phyloP scores from a whole-genome alignment of 441 rosid species.

The Heliophila coronopifolia region DNA sequence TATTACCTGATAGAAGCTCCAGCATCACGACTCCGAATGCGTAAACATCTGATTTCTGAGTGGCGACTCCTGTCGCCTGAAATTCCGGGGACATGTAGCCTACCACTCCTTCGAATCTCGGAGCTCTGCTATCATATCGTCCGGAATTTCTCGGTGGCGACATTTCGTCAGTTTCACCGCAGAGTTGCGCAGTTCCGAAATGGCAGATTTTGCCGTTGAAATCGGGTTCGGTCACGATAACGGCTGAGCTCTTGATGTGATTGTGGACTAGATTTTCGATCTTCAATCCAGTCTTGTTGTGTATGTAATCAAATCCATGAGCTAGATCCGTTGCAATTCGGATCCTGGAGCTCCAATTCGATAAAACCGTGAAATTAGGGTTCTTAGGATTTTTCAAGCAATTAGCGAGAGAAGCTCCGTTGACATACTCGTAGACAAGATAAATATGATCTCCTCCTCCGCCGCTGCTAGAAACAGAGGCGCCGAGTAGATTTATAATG shows the following conservation, averaged over 20 bases:
- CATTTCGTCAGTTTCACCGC: slow-evolving; percentile 50
- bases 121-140: slow-evolving; percentile 36
- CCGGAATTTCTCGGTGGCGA: slow-evolving; percentile 6
- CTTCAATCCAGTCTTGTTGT: slow-evolving; percentile 61
- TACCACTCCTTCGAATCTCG: slow-evolving; percentile 58
- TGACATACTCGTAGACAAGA: slow-evolving; percentile 54
- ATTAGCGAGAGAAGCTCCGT: slow-evolving; percentile 57
- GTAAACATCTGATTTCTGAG: slow-evolving; percentile 67
- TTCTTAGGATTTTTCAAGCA: slow-evolving; percentile 52
- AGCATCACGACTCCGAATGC: slow-evolving; percentile 67
- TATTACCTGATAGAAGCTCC: slow-evolving; percentile 64
- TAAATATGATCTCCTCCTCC: slow-evolving; percentile 49
- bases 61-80: slow-evolving; percentile 40
- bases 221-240: slow-evolving; percentile 58
- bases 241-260: slow-evolving; percentile 55
- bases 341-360: slow-evolving; percentile 68
- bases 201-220: slow-evolving; percentile 63
- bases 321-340: slow-evolving; percentile 76
- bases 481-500: slow-evolving; percentile 62
- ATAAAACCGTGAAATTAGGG: slow-evolving; percentile 59
- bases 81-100: slow-evolving; percentile 85
- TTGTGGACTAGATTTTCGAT: slow-evolving; percentile 53
- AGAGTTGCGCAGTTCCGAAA: slow-evolving; percentile 70
- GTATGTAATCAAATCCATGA: slow-evolving; percentile 74
- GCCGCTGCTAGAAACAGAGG: slow-evolving; percentile 36